These are phyloP conservation scores for Pleurotus giganteus DNA, from an alignment of 768 basidiomycete species.

Conservation along the genomic window DNA sequence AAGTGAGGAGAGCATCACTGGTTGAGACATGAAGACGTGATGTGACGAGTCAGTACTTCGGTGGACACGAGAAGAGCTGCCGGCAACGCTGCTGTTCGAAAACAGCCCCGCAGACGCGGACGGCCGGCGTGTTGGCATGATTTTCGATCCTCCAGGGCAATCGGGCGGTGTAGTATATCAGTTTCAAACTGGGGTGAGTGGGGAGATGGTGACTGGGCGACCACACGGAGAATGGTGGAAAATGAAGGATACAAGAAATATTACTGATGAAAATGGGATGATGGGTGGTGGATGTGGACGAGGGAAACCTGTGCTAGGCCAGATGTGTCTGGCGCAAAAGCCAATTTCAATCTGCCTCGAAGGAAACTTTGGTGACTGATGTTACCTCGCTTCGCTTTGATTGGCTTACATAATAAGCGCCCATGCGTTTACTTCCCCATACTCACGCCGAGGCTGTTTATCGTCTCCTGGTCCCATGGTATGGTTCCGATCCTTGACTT, in stretches of 20 bases:
- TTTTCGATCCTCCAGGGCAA: conserved; percentile 12
- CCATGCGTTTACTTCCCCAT: no score
- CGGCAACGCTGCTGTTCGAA: conserved; percentile 25
- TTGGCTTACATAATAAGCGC: background rate
- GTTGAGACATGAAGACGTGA: conserved; percentile 32
- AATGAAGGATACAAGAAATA: background rate
- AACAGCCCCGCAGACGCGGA: conserved; percentile 52
- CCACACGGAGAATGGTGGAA: background rate
- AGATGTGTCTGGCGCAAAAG: background rate
- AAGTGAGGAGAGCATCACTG: conserved; percentile 32
- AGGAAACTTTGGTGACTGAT: background rate
- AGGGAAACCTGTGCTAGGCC: background rate
- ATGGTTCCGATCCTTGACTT: no score
- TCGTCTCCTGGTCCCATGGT: no score
- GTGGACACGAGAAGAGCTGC: conserved; percentile 48
- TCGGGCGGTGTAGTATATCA: background rate
- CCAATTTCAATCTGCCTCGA: background rate
- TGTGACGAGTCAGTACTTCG: conserved; percentile 60
- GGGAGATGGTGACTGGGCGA: background rate
- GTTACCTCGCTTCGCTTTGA: background rate
- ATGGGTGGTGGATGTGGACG: background rate
- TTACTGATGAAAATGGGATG: background rate
- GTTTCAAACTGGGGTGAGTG: background rate
- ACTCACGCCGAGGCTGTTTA: no score
- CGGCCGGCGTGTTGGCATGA: conserved; percentile 53